A percentile compares a stretch with the other conserved stretches of the same genome.
phyloP scores from a whole-genome alignment of 2,329 filamentous ascomycete species.

The Paradendryphiella salina region DNA sequence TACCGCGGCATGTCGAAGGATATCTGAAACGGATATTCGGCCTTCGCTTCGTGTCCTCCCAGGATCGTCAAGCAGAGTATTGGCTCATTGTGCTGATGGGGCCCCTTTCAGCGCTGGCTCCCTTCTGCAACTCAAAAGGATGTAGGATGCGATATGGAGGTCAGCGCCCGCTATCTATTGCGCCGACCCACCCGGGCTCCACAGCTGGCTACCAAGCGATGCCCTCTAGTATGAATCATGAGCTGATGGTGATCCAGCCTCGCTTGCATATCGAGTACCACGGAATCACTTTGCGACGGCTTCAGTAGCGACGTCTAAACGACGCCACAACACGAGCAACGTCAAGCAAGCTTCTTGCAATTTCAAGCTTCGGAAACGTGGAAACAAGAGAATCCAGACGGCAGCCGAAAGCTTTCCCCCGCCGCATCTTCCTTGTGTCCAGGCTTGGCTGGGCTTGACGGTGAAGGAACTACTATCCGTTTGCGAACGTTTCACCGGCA shows the following conservation, averaged over 20 bases:
- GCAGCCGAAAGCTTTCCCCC: conserved; percentile 32
- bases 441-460: conserved; percentile 27
- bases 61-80: neutral
- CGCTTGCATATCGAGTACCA: neutral
- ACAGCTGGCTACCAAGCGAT: conserved; percentile 5
- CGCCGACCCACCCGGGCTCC: conserved; percentile 18
- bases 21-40: neutral
- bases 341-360: neutral
- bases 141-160: conserved; percentile 7
- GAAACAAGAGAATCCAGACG: conserved; percentile 27
- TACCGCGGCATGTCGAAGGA: neutral
- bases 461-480: conserved; percentile 17
- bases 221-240: conserved; percentile 10
- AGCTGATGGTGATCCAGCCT: neutral
- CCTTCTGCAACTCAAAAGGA: conserved; percentile 2
- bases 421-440: conserved; percentile 16
- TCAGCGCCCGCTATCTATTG: conserved; percentile 5
- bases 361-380: conserved; percentile 5
- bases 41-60: neutral
- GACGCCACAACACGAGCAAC: neutral
- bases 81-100: neutral
- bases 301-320: neutral
- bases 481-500: conserved; percentile 20
- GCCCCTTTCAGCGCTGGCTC: conserved; percentile 1
- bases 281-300: neutral